Conservation (phyloP, 257 asterid species). For the Fraxinus anomala region DNA sequence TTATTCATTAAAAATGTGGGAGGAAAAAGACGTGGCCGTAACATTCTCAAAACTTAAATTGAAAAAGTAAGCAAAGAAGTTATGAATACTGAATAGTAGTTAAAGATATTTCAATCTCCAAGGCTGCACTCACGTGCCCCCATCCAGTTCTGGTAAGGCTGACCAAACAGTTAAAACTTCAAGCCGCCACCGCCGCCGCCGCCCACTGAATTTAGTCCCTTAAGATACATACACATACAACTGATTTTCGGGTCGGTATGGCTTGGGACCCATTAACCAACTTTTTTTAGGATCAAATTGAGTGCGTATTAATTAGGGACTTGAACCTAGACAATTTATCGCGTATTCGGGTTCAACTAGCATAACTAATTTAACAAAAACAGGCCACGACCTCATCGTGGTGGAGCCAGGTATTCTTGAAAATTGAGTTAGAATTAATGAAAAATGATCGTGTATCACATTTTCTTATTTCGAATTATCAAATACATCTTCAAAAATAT, state of each 20-base stretch:
- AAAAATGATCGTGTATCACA: too few species aligned
- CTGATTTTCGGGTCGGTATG: neutral
- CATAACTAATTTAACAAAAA: too few species aligned
- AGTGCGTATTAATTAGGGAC: neutral
- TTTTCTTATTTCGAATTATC: too few species aligned
- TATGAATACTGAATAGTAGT: neutral
- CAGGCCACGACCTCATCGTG: too few species aligned
- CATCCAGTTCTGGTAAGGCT: neutral
- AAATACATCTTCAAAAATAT: too few species aligned
- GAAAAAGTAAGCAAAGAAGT: neutral
- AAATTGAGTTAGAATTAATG: too few species aligned
- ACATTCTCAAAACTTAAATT: neutral
- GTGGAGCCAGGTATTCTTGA: too few species aligned
- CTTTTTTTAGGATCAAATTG: too few species aligned
- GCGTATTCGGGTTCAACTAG: neutral
- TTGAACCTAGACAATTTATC: neutral
- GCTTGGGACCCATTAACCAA: neutral
- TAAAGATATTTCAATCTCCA: neutral
- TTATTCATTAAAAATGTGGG: too few species aligned
- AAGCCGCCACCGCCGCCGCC: neutral
- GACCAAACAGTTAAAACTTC: neutral
- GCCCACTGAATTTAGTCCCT: neutral
- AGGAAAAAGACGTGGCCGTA: too few species aligned
- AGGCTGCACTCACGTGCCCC: slow-evolving; percentile 1
- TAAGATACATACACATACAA: neutral